Percentiles rank a stretch among this genome's conserved stretches.
phyloP scores from a whole-genome alignment of 1,284 basidiomycete species.

The Papiliotrema fonsecae region DNA sequence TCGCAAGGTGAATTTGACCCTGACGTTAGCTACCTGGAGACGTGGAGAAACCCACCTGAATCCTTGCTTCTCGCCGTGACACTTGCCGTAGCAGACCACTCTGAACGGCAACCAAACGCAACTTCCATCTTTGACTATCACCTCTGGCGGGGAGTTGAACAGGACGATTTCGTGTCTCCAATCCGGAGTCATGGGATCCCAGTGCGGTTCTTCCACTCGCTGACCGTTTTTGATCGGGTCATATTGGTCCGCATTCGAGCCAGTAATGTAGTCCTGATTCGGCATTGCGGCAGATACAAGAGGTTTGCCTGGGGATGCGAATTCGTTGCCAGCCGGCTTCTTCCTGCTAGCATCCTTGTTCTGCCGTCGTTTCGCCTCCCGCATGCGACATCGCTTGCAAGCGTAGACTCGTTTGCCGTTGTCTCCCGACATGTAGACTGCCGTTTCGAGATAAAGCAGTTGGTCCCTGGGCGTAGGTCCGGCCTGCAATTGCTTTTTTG shows the following conservation, averaged over 20 bases:
- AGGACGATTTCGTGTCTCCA: constrained; percentile 69
- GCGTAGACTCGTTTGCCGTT: constrained; percentile 58
- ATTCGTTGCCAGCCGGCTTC: constrained; percentile 28
- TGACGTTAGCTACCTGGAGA: constrained; percentile 25
- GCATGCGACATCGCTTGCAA: constrained; percentile 74
- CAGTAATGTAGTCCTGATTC: constrained; percentile 36
- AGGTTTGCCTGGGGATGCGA: constrained; percentile 9
- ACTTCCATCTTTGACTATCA: constrained; percentile 84
- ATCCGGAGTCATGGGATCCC: constrained; percentile 37
- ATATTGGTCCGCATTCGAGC: constrained; percentile 37
- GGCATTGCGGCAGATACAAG: constrained; percentile 18
- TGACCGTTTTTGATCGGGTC: constrained; percentile 35
- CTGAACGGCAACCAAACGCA: constrained; percentile 79
- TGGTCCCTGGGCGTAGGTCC: constrained; percentile 35
- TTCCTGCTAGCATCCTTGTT: constrained; percentile 40
- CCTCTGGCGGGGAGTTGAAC: constrained; percentile 90
- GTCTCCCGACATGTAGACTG: constrained; percentile 43
- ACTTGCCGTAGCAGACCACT: constrained; percentile 97
- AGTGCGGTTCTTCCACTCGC: constrained; percentile 39
- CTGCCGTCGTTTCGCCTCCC: constrained; percentile 60
- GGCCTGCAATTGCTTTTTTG: constrained; percentile 42
- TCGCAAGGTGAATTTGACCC: constrained; percentile 83
- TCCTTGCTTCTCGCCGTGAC: constrained; percentile 95
- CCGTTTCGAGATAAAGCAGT: constrained; percentile 41
- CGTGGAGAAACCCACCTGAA: constrained; percentile 55